phyloP scores from a whole-genome alignment of 306 rosid genomes.

The Citrullus mucosospermus region DNA sequence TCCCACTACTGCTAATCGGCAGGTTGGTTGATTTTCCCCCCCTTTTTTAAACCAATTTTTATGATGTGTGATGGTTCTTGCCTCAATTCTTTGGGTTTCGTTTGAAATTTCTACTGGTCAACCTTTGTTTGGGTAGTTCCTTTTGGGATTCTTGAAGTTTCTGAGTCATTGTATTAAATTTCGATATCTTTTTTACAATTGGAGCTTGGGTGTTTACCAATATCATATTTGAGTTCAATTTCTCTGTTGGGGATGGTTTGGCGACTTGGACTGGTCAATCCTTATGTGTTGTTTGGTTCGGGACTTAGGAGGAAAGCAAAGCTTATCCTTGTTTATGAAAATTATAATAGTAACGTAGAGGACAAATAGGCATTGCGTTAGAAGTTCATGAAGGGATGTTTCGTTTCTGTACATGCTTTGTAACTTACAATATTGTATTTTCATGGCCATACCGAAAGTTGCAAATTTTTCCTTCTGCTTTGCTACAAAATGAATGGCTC shows the following conservation, averaged over 20 bases:
- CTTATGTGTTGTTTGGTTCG: neutral
- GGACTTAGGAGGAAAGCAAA: neutral
- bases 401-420: neutral
- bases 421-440: neutral
- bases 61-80: neutral
- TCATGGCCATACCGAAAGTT: neutral
- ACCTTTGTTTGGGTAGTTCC: neutral
- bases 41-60: neutral
- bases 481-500: neutral
- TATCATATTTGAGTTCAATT: neutral
- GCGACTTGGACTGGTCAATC: neutral
- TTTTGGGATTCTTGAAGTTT: neutral
- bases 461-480: neutral
- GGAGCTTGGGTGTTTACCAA: neutral
- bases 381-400: neutral
- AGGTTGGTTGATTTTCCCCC: slow-evolving; percentile 24
- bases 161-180: neutral
- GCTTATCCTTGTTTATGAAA: neutral
- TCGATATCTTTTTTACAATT: neutral
- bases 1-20: slow-evolving; percentile 86
- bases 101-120: neutral
- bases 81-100: neutral
- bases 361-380: neutral
- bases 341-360: neutral
- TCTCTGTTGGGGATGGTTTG: neutral